Conservation (phyloP, 1,139 yeast genomes). For the Trichomonascaceae sp. region DNA sequence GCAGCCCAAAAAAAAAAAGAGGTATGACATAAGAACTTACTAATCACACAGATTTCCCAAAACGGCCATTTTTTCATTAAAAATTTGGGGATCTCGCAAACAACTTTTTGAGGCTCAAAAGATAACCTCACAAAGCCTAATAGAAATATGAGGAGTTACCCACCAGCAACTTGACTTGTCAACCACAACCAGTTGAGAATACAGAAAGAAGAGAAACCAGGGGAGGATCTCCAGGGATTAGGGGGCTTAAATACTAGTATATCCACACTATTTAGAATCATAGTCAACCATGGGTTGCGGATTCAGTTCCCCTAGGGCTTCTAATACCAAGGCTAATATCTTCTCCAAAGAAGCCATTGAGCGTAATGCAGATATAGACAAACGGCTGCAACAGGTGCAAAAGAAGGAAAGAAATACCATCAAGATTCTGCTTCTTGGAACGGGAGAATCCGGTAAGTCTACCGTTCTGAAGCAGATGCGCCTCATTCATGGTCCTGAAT, state of each 20-base stretch:
- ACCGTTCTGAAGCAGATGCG: conserved; percentile 93
- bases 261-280: background rate
- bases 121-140: background rate
- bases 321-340: background rate
- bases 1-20: too few species aligned
- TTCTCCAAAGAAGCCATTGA: background rate
- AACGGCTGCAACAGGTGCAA: conserved; percentile 30
- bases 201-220: background rate
- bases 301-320: background rate
- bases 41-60: too few species aligned
- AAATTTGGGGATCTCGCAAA: background rate
- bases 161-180: background rate
- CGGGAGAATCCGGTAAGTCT: conserved; percentile 95
- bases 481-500: conserved; percentile 80
- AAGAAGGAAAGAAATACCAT: conserved; percentile 25
- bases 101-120: background rate
- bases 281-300: background rate
- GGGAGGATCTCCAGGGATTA: background rate
- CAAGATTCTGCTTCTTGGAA: conserved; percentile 72
- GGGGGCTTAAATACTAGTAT: background rate
- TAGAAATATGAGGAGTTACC: background rate
- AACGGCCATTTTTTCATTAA: too few species aligned
- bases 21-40: too few species aligned
- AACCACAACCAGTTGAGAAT: background rate
- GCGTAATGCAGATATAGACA: conserved; percentile 10